Evolutionary conservation across 225 moss, liverwort and hornwort genomes (phyloP), one percentile per base, ranked within the genome.

Genomic region (Pseudisothecium myosuroides): DNA sequence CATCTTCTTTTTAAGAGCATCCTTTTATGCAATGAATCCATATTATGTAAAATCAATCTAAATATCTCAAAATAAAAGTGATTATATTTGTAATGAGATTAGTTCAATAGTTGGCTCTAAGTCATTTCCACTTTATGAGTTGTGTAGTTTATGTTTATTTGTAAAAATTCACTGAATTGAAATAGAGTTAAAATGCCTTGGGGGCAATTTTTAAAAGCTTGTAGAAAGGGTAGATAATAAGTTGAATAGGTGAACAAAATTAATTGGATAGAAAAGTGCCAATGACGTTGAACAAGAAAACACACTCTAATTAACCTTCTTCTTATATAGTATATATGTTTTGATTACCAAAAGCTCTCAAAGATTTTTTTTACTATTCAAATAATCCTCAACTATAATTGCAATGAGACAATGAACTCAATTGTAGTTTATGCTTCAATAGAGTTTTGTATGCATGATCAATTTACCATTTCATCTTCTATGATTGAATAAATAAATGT

Each of bases 11-110:
- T 56, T 16, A 26, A 56, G 1, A n/a, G 4, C n/a, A n/a, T 79
- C 11, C 0, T n/a, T 3, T 1, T 7, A n/a, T n/a, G 17, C 5
- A n/a, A 56, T 11, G 17, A 11, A 0, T 10, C 1, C 0, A 58
- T 26, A 11, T 4, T 11, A 27, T 27, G 0, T 37, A 11, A n/a
- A 11, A 56, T 0, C 17, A 79, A n/a, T 39, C 7, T 27, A 7
- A 17, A 17, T 11, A 7, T n/a, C 0, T 16, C 1, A 11, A 27
- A 27, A 11, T 17, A 55, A n/a, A n/a, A 58, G 11, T n/a, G 2
- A n/a, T 56, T n/a, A 11, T 7, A n/a, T n/a, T 58, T 79, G 39
- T 10, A n/a, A 17, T 27, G 27, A 6, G 2, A 56, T 78, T 26
- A n/a, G 4, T 56, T 37, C 1, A n/a, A 26, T 79, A 27, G 6